Evolutionary conservation across 2,329 filamentous ascomycete species (phyloP).

Genomic region (Hypoxylon rubiginosum): DNA sequence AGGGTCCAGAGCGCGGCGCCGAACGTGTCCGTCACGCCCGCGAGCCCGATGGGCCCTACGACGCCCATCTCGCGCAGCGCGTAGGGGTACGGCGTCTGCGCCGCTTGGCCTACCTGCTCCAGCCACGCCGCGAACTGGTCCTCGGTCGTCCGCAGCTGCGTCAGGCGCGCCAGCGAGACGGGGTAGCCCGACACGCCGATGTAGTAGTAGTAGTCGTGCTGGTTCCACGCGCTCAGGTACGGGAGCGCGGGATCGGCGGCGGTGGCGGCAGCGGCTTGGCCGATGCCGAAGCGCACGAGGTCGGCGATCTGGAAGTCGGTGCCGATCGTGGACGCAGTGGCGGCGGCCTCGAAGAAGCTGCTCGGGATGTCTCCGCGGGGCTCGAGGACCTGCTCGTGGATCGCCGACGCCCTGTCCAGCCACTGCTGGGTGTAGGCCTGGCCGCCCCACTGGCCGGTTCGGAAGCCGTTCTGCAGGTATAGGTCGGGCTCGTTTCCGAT

Average conservation of each 20-base stretch:
- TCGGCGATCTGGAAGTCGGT: constrained; percentile 62
- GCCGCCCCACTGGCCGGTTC: constrained; percentile 59
- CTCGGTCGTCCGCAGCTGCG: constrained; percentile 61
- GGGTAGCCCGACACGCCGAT: constrained; percentile 60
- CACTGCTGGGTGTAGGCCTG: constrained; percentile 60
- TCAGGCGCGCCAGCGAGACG: constrained; percentile 60
- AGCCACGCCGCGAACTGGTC: constrained; percentile 62
- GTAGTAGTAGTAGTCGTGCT: constrained; percentile 68
- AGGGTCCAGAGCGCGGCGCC: constrained; percentile 65
- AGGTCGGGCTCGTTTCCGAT: constrained; percentile 52
- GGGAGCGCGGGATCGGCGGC: constrained; percentile 53
- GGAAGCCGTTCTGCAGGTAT: constrained; percentile 58
- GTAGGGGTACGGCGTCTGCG: constrained; percentile 59
- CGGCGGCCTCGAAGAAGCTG: constrained; percentile 63
- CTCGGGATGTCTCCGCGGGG: constrained; percentile 55
- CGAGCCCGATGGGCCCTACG: constrained; percentile 62
- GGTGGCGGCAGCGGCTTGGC: too few species aligned
- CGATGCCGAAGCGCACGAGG: constrained; percentile 57
- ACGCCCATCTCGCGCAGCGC: constrained; percentile 66
- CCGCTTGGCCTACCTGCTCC: constrained; percentile 58
- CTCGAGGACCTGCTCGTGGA: constrained; percentile 61
- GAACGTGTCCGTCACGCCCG: constrained; percentile 62
- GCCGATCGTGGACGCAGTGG: constrained; percentile 64
- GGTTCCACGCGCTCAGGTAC: constrained; percentile 59
- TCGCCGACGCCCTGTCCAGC: constrained; percentile 57